Base-by-base conservation (phyloP, 257 asterid species). In the Solanum ahanhuiri region DNA sequence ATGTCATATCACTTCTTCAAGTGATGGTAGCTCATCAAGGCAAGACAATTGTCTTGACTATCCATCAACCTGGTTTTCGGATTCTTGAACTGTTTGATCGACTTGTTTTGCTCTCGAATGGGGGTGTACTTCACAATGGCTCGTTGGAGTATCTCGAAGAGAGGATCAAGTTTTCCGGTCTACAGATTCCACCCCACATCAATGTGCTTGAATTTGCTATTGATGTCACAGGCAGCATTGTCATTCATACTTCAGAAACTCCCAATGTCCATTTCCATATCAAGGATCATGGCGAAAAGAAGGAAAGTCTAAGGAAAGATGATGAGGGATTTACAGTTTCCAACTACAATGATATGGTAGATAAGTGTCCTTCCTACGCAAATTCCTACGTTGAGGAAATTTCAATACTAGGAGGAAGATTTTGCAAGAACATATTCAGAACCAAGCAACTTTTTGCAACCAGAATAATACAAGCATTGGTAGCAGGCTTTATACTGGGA, bases 41-140 rank as follows among this genome's bases (percentile, higher is more conserved):
- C 9, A 94, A 92, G 90, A 96, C 99, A 0, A 85, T 95, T 37
- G 85, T 95, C 57, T 64, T 96, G 85, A 93, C 99, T n/a, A 93
- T 96, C 79, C 99, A 96, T 85, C 99, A 96, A 76, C 99, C 99
- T 3, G 98, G 99, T 1, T 96, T 88, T 85, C 85, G 98, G 81
- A 93, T 96, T 83, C 93, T 96, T 2, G 95, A 96, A 85, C 91
- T 95, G 72, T 82, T 96, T 34, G 93, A 94, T 88, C 90, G 92
- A 12, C 95, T 96, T 22, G 88, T 96, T 85, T 83, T 96, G 88
- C 93, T 96, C 25, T 94, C 95, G 0, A 84, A 89, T 34, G 99
- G 99, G 18, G 58, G 33, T 60, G 92, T 93, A 12, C 69, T 92
- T 37, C 99, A 96, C 82, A 87, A 94, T 60, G 98, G 98, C 12